phyloP scores from a whole-genome alignment of 805 yeast genomes.

The Nakazawaea molendinolei region DNA sequence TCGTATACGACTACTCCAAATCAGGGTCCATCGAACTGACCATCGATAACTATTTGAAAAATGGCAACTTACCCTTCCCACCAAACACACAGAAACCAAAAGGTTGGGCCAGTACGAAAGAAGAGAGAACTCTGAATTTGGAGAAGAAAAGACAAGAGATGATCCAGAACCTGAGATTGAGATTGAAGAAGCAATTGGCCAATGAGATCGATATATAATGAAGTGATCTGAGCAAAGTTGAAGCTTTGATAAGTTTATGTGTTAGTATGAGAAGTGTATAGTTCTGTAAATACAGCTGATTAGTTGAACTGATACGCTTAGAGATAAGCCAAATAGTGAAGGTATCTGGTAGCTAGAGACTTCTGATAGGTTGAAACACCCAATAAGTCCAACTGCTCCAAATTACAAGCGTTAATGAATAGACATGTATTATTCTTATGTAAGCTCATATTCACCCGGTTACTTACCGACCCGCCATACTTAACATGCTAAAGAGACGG shows the following conservation, averaged over 20 bases:
- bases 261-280: no score
- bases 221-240: no score
- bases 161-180: constrained; percentile 55
- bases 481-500: neutral
- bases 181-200: constrained; percentile 29
- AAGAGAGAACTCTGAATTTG: constrained; percentile 35
- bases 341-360: no score
- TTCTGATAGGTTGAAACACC: no score
- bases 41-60: constrained; percentile 40
- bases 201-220: constrained; percentile 9
- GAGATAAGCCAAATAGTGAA: no score
- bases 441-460: no score
- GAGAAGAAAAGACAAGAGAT: constrained; percentile 47
- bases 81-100: constrained; percentile 15
- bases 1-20: constrained; percentile 62
- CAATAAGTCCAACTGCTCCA: no score
- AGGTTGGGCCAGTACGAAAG: constrained; percentile 36
- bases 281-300: no score
- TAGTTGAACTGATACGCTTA: no score
- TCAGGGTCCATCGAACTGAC: constrained; percentile 82
- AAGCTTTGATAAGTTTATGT: no score
- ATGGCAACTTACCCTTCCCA: constrained; percentile 14
- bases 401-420: no score
- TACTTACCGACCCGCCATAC: no score
- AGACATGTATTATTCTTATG: neutral